Conservation (phyloP, 1,284 basidiomycete species). For the Macrocystidia cucumis region DNA sequence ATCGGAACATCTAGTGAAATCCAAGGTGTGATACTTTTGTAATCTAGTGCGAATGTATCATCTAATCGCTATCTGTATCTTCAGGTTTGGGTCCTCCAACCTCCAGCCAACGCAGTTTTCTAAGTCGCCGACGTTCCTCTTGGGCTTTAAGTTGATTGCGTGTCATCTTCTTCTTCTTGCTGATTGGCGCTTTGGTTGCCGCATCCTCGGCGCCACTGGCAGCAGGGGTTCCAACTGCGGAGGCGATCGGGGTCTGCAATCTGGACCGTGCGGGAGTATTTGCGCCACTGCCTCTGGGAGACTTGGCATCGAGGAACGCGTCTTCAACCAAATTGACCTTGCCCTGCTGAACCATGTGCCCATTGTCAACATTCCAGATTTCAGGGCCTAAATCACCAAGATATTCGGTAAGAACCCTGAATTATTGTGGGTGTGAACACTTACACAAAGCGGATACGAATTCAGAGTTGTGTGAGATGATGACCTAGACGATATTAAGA, state of each 20-base stretch:
- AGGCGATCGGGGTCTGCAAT: constrained; percentile 56
- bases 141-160: constrained; percentile 87
- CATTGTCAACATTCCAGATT: constrained; percentile 78
- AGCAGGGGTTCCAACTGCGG: constrained; percentile 57
- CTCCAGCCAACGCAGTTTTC: constrained; percentile 82
- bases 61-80: constrained; percentile 66
- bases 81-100: constrained; percentile 77
- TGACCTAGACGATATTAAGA: constrained; percentile 46
- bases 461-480: constrained; percentile 95
- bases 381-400: constrained; percentile 49
- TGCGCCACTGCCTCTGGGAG: constrained; percentile 60
- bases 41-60: constrained; percentile 9
- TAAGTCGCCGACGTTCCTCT: constrained; percentile 72
- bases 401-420: too few relatives aligned
- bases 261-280: constrained; percentile 64
- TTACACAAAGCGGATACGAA: constrained; percentile 84
- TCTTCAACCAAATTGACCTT: constrained; percentile 84
- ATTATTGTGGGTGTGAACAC: too few relatives aligned
- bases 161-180: constrained; percentile 89
- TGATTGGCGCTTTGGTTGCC: constrained; percentile 33
- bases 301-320: constrained; percentile 49
- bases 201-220: constrained; percentile 65
- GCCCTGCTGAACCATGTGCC: constrained; percentile 81
- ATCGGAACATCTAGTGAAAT: too few relatives aligned
- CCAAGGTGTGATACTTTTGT: constrained; percentile 1